Evolutionary conservation across 257 asterid species (phyloP).

Genomic region (Solanum verrucosum): DNA sequence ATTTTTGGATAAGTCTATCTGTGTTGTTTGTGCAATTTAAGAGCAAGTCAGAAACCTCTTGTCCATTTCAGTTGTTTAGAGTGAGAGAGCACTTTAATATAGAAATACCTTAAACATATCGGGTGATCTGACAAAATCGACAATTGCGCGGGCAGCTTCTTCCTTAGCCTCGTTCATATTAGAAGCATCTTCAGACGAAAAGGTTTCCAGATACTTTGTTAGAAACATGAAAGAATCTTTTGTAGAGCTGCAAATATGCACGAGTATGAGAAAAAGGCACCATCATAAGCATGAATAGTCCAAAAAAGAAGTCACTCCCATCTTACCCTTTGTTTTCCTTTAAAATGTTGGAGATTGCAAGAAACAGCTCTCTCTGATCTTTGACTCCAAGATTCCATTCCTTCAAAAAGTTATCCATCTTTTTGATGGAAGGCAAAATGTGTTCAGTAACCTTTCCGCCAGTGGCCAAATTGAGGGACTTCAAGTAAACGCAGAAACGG

Average conservation of each 20-base stretch:
- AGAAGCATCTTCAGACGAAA: slow-evolving; percentile 59
- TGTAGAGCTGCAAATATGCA: slow-evolving; percentile 43
- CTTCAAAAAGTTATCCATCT: slow-evolving; percentile 56
- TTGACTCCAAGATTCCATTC: slow-evolving; percentile 81
- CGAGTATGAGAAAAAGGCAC: neutral
- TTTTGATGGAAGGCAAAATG: slow-evolving; percentile 65
- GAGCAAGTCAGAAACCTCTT: neutral
- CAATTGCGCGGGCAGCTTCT: slow-evolving; percentile 64
- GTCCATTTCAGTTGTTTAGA: neutral
- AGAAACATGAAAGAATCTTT: slow-evolving; percentile 81
- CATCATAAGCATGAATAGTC: neutral
- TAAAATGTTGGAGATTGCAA: slow-evolving; percentile 50
- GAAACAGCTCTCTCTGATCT: slow-evolving; percentile 82
- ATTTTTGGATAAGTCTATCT: neutral
- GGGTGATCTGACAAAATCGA: slow-evolving; percentile 81
- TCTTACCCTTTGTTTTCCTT: slow-evolving; percentile 74
- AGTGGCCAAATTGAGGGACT: slow-evolving; percentile 73
- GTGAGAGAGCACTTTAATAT: neutral
- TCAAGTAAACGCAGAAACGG: slow-evolving; percentile 79
- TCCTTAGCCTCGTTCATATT: slow-evolving; percentile 72
- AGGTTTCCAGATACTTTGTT: slow-evolving; percentile 75
- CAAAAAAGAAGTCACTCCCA: neutral
- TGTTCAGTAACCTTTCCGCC: slow-evolving; percentile 72
- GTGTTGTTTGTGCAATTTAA: neutral
- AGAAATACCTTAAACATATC: slow-evolving; percentile 77